Percentiles rank a stretch among this genome's conserved stretches.
Evolutionary conservation across 805 yeast genomes (phyloP).

Genomic region (Candida ovalis): DNA sequence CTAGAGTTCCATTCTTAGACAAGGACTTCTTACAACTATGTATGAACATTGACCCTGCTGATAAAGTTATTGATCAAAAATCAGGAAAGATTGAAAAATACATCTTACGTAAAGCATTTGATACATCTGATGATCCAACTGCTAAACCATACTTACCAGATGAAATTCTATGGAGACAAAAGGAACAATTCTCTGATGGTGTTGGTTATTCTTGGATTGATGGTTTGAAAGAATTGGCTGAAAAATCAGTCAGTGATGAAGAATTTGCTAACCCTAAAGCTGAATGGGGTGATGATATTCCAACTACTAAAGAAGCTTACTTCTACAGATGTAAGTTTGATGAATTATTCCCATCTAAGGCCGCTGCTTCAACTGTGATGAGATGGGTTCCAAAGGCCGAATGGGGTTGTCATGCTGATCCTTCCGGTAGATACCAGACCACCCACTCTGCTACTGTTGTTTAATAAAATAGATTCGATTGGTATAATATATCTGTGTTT

Average conservation of each 20-base stretch:
- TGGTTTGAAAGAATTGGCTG: slow-evolving; percentile 94
- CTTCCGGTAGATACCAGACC: slow-evolving; percentile 95
- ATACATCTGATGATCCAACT: slow-evolving; percentile 77
- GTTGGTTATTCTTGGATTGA: slow-evolving; percentile 99
- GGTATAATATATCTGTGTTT: background rate
- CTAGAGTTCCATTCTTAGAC: slow-evolving; percentile 98
- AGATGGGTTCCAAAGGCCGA: slow-evolving; percentile 99
- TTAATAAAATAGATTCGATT: background rate
- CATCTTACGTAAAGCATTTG: slow-evolving; percentile 96
- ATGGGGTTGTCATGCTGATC: slow-evolving; percentile 99
- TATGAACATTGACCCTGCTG: slow-evolving; percentile 93
- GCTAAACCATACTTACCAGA: slow-evolving; percentile 87
- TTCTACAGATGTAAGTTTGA: slow-evolving; percentile 98
- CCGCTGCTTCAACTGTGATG: slow-evolving; percentile 96
- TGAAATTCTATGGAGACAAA: slow-evolving; percentile 98
- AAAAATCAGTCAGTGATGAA: slow-evolving; percentile 81
- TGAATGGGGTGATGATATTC: slow-evolving; percentile 93
- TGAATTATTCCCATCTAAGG: slow-evolving; percentile 82
- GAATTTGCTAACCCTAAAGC: slow-evolving; percentile 87
- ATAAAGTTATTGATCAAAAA: slow-evolving; percentile 73
- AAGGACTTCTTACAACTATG: slow-evolving; percentile 85
- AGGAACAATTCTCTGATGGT: slow-evolving; percentile 99
- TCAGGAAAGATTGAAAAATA: slow-evolving; percentile 89
- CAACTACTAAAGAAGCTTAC: slow-evolving; percentile 98
- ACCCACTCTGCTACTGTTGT: slow-evolving; percentile 71